Evolutionary conservation across 2,329 filamentous ascomycete genomes (phyloP).

Genomic region (Pyricularia grisea): DNA sequence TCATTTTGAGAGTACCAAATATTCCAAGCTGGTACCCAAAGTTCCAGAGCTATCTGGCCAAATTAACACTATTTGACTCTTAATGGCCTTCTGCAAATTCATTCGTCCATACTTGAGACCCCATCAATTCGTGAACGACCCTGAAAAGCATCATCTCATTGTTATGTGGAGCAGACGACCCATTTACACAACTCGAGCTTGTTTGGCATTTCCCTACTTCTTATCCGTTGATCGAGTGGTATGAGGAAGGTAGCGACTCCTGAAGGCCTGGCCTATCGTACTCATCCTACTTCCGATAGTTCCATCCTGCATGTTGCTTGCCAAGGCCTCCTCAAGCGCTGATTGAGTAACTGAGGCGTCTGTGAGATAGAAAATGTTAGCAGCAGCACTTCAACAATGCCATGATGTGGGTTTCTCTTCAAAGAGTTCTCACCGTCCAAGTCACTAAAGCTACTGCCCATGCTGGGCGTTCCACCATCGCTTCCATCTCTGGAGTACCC

Average conservation of each 20-base stretch:
- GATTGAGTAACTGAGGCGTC: conserved; percentile 14
- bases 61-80: not conserved
- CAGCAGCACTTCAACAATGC: not conserved
- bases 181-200: not conserved
- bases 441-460: conserved; percentile 82
- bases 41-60: not conserved
- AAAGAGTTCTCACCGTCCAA: conserved; percentile 51
- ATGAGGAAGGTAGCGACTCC: conserved; percentile 3
- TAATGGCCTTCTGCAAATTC: not conserved
- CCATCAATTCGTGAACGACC: not conserved
- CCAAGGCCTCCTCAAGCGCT: conserved; percentile 12
- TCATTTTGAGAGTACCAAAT: not conserved
- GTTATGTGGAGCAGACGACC: not conserved
- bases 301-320: conserved; percentile 10
- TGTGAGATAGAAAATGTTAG: not conserved
- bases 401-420: not conserved
- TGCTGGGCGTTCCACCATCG: conserved; percentile 59
- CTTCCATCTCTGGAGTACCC: conserved; percentile 51
- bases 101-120: not conserved
- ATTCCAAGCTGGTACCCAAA: not conserved
- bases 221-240: not conserved
- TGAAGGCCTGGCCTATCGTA: conserved; percentile 3
- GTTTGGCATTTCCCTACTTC: not conserved
- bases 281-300: conserved; percentile 6
- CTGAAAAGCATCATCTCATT: not conserved